phyloP scores from a whole-genome alignment of 2,329 filamentous ascomycete species.

The Colletotrichum orbiculare region DNA sequence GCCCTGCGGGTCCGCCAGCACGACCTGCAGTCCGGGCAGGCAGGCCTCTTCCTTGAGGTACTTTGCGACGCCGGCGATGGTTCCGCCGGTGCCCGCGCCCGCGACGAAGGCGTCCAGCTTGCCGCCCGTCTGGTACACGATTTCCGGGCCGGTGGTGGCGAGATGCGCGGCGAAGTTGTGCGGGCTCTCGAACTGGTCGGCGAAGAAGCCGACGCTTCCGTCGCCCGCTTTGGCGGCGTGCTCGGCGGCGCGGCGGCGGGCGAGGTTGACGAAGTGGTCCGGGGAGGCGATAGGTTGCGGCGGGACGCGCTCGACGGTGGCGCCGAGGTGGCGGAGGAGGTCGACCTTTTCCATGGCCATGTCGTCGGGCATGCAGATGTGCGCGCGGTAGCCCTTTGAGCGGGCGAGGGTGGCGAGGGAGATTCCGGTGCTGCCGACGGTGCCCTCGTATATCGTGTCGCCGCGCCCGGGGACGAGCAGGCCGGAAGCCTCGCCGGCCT shows the following conservation, averaged over 20 bases:
- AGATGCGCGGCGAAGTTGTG: constrained; percentile 92
- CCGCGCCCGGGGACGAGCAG: constrained; percentile 82
- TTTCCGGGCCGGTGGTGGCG: constrained; percentile 87
- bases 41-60: constrained; percentile 79
- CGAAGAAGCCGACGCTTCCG: constrained; percentile 86
- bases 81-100: constrained; percentile 94
- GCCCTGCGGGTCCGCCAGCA: constrained; percentile 93
- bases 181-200: constrained; percentile 93
- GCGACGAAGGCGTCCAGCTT: constrained; percentile 88
- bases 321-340: constrained; percentile 88
- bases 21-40: constrained; percentile 72
- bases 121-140: constrained; percentile 81
- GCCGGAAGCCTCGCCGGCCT: constrained; percentile 80
- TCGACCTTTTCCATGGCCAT: constrained; percentile 89
- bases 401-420: constrained; percentile 90
- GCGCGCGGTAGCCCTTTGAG: constrained; percentile 88
- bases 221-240: constrained; percentile 71
- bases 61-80: constrained; percentile 85
- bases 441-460: constrained; percentile 97
- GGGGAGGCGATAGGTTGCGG: constrained; percentile 95
- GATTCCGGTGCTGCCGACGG: constrained; percentile 95
- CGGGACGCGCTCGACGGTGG: constrained; percentile 89
- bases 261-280: constrained; percentile 94
- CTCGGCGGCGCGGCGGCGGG: constrained; percentile 78
- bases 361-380: constrained; percentile 98